A percentile compares a stretch with the other conserved stretches of the same genome.
phyloP scores from a whole-genome alignment of 2,329 filamentous ascomycete genomes.

The Rutstroemia sp. region DNA sequence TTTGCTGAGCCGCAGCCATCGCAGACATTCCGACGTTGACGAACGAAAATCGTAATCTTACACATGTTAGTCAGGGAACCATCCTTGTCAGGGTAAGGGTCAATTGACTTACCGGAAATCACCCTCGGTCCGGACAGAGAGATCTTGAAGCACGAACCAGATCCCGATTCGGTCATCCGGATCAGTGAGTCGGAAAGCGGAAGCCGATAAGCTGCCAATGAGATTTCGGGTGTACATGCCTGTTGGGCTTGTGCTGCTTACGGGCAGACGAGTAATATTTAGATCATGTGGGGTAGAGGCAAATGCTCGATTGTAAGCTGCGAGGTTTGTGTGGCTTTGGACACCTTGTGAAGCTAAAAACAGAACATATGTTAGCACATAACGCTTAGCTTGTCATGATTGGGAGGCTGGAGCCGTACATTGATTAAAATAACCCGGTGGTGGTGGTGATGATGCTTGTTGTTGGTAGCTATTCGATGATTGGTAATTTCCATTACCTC shows the following conservation, averaged over 20 bases:
- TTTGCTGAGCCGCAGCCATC: slow-evolving; percentile 3
- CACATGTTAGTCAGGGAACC: background rate
- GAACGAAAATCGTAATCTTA: slow-evolving; percentile 62
- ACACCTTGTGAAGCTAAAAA: slow-evolving; percentile 11
- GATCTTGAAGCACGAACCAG: slow-evolving; percentile 94
- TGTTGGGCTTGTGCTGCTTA: slow-evolving; percentile 41
- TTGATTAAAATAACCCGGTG: slow-evolving; percentile 3
- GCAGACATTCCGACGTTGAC: slow-evolving; percentile 65
- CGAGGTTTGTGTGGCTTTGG: slow-evolving; percentile 7
- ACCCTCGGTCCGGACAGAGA: slow-evolving; percentile 90
- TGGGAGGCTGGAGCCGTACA: background rate
- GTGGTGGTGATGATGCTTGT: slow-evolving; percentile 21
- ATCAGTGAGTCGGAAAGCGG: slow-evolving; percentile 79
- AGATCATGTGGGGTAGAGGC: slow-evolving; percentile 17
- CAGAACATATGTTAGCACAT: background rate
- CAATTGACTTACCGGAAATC: slow-evolving; percentile 64
- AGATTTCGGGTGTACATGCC: slow-evolving; percentile 94
- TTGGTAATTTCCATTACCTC: slow-evolving; percentile 15
- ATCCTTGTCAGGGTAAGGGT: background rate
- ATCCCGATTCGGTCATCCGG: slow-evolving; percentile 73
- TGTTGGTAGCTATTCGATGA: slow-evolving; percentile 34
- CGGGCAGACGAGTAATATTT: slow-evolving; percentile 16
- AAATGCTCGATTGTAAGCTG: slow-evolving; percentile 9
- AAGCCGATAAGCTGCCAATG: slow-evolving; percentile 85
- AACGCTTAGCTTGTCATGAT: background rate